Conservation (phyloP, 176 grass and related monocot species). For the Echinochloa phyllopogon region DNA sequence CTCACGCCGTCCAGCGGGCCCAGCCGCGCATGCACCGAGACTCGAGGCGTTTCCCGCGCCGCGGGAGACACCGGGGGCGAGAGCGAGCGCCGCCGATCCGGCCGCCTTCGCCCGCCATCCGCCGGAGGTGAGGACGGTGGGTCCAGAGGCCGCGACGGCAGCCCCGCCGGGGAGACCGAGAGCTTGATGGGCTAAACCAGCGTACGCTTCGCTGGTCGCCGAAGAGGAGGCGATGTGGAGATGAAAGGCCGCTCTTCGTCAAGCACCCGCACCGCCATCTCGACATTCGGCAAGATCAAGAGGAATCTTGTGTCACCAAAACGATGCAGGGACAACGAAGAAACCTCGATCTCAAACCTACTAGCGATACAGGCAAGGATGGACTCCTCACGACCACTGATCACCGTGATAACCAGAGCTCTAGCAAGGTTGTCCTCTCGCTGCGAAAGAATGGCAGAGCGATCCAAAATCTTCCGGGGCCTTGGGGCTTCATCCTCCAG, state of each 20-base stretch:
- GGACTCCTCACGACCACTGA: neutral
- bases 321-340: neutral
- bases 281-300: neutral
- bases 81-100: too few species aligned
- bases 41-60: too few species aligned
- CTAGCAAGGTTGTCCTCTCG: neutral
- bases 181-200: neutral
- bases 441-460: neutral
- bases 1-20: fast-evolving
- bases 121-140: too few species aligned
- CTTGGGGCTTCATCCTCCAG: fast-evolving
- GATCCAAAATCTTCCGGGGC: neutral
- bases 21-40: too few species aligned
- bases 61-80: too few species aligned
- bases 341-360: neutral
- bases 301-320: neutral
- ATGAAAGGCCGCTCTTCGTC: neutral
- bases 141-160: too few species aligned
- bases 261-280: neutral
- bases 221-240: neutral
- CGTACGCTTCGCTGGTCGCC: neutral
- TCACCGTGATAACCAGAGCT: neutral
- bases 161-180: neutral
- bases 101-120: too few species aligned
- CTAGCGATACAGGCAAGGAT: neutral